Percentiles rank a stretch among this genome's conserved stretches.
Evolutionary conservation across 2,329 filamentous ascomycete species (phyloP).

Genomic region (Periconia sp.): DNA sequence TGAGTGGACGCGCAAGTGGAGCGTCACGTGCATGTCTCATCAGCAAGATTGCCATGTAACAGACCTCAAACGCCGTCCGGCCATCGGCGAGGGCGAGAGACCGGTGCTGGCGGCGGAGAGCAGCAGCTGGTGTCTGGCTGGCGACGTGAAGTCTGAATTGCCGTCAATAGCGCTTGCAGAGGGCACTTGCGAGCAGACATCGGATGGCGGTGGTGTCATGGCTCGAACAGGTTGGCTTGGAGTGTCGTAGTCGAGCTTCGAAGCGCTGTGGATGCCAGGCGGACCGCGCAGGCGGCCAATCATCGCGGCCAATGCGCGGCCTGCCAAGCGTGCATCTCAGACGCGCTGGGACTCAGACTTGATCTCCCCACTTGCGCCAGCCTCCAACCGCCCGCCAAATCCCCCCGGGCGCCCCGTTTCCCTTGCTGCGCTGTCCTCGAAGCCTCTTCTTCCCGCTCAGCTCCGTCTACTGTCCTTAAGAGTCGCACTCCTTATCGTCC

Average conservation of each 20-base stretch:
- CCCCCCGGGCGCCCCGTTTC: constrained; percentile 36
- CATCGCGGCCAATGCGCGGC: constrained; percentile 26
- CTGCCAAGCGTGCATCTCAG: constrained; percentile 42
- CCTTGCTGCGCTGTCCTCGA: constrained; percentile 35
- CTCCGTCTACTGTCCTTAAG: constrained; percentile 25
- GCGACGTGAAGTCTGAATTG: too few species aligned
- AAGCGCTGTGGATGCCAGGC: constrained; percentile 42
- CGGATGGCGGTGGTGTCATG: constrained; percentile 36
- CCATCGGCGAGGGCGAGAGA: constrained; percentile 18
- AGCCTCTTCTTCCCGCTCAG: constrained; percentile 26
- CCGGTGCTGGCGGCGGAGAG: constrained; percentile 14
- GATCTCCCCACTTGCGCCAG: constrained; percentile 43
- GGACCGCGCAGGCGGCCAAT: constrained; percentile 37
- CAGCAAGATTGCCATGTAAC: constrained; percentile 42
- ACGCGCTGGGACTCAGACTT: constrained; percentile 45
- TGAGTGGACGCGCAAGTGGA: constrained; percentile 24
- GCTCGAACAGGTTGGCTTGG: constrained; percentile 29
- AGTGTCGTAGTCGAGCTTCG: constrained; percentile 24
- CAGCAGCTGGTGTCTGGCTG: constrained; percentile 2
- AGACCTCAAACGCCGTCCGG: constrained; percentile 43
- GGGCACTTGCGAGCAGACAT: constrained; percentile 15
- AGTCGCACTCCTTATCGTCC: constrained; percentile 22
- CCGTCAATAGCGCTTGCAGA: constrained; percentile 22
- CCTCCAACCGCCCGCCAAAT: constrained; percentile 45
- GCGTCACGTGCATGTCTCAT: constrained; percentile 46